Base-by-base conservation (phyloP, 192 early-diverging fungal species). In the Diversispora eburnea region DNA sequence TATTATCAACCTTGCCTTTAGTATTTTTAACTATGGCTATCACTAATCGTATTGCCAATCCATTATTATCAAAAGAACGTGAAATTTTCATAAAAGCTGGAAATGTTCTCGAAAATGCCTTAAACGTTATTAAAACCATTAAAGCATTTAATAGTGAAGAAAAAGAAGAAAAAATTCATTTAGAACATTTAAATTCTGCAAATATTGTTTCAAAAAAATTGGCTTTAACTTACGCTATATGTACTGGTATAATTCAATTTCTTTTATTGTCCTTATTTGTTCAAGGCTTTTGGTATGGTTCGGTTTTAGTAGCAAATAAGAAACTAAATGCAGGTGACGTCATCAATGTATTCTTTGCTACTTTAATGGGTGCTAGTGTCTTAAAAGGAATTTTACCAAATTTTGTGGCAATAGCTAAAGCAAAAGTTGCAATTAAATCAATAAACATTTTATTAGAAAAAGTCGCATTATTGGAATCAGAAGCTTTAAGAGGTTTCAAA, bases 1-100 rank as follows among this genome's bases (percentile, higher is more conserved):
- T 93, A 63, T 70, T 95, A 43, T 81, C 81, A 1, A 79, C 82
- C 62, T 82, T 91, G 67, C 94, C 94, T 3, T 59, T 95, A 22
- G 78, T 94, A 17, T 33, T 72, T 9, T 4, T 58, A 4, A 5
- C 47, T 5, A 41, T 72, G 15, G 54, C 20, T 17, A 61, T 19
- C 5, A 72, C 70, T 60, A 20, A 41, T 8, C 15, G 15, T 33
- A 49, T 10, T 33, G 57, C 70, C 17, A 33, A 22, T 25, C 70
- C 70, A 61, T 22, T 62, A 10, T 47, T 72, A 19, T 22, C 13
- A 22, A 25, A 72, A 49, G 70, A 72, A 51, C 39, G 70, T 33
- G 43, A 58, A 20, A 72, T 72, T 15, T 72, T 72, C 39, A 0
- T 72, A 10, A 59, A 51, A 72, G 70, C 70, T 13, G 70, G 70